Conservation (phyloP, 2,329 filamentous ascomycete genomes). For the Sporothrix phasma region DNA sequence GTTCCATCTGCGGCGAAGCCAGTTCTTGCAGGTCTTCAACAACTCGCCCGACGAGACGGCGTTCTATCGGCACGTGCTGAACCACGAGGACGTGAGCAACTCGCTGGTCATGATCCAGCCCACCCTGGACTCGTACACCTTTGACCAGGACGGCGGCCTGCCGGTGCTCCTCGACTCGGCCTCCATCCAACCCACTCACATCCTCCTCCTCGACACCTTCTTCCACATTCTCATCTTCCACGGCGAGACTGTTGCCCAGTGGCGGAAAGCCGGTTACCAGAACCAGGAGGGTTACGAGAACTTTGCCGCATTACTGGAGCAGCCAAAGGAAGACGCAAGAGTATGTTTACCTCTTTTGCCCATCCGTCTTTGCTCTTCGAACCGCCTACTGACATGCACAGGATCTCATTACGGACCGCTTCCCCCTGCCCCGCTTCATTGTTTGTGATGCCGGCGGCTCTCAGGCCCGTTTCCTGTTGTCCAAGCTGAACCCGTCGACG, state of each 20-base stretch:
- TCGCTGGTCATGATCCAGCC: constrained; percentile 98
- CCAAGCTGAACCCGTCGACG: constrained; percentile 94
- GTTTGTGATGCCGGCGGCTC: constrained; percentile 98
- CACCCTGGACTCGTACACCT: constrained; percentile 91
- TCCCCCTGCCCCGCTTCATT: constrained; percentile 96
- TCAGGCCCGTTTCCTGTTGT: constrained; percentile 90
- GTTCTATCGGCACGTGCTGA: constrained; percentile 95
- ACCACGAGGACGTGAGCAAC: constrained; percentile 94
- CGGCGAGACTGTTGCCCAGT: constrained; percentile 93
- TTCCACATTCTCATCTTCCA: constrained; percentile 99
- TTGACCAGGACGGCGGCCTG: constrained; percentile 85
- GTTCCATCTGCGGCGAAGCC: constrained; percentile 95
- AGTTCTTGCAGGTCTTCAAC: constrained; percentile 98
- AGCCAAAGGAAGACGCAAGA: constrained; percentile 90
- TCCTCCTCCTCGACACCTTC: constrained; percentile 92
- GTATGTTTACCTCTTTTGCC: constrained; percentile 26
- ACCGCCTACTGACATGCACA: constrained; percentile 29
- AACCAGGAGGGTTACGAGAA: constrained; percentile 98
- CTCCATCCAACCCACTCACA: constrained; percentile 88
- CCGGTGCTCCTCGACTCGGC: constrained; percentile 94
- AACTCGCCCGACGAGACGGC: constrained; percentile 98
- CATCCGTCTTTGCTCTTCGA: background rate
- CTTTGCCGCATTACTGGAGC: constrained; percentile 76
- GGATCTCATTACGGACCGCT: constrained; percentile 94
- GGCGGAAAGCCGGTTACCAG: constrained; percentile 96